phyloP scores from a whole-genome alignment of 163 green algal genomes.

The Coccomyxa subellipsoidea region DNA sequence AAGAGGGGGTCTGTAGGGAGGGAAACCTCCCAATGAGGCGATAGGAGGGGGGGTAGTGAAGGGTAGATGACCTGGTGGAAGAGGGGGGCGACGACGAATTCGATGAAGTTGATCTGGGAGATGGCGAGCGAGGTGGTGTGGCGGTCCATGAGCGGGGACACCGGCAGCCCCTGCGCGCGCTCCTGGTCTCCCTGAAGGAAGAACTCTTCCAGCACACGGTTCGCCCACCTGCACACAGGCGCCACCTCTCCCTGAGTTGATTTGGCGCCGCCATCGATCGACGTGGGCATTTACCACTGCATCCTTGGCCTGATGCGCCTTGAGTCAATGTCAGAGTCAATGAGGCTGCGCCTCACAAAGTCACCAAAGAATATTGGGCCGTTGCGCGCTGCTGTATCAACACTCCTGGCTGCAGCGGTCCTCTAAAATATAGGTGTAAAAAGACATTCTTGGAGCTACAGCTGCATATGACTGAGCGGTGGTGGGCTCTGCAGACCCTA shows the following conservation, averaged over 20 bases:
- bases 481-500: too few relatives aligned
- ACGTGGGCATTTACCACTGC: too few relatives aligned
- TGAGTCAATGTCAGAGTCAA: too few relatives aligned
- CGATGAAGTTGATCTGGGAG: conserved; percentile 68
- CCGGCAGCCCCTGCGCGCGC: conserved; percentile 31
- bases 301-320: too few relatives aligned
- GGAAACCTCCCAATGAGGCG: too few relatives aligned
- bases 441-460: not conserved
- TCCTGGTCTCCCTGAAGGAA: conserved; percentile 61
- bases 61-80: conserved; percentile 41
- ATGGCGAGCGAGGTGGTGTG: conserved; percentile 30
- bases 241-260: not conserved
- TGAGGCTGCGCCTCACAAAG: too few relatives aligned
- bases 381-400: too few relatives aligned
- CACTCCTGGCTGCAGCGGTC: not conserved
- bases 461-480: not conserved
- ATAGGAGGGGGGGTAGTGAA: too few relatives aligned
- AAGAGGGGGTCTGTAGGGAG: not conserved
- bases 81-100: conserved; percentile 63
- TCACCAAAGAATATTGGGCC: too few relatives aligned
- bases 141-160: conserved; percentile 60
- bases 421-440: not conserved
- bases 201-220: conserved; percentile 56
- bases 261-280: too few relatives aligned
- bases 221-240: conserved; percentile 34